Percentiles rank a stretch among this genome's conserved stretches.
phyloP scores from a whole-genome alignment of 495 filamentous ascomycete genomes.

The Aspergillus nanangensis region DNA sequence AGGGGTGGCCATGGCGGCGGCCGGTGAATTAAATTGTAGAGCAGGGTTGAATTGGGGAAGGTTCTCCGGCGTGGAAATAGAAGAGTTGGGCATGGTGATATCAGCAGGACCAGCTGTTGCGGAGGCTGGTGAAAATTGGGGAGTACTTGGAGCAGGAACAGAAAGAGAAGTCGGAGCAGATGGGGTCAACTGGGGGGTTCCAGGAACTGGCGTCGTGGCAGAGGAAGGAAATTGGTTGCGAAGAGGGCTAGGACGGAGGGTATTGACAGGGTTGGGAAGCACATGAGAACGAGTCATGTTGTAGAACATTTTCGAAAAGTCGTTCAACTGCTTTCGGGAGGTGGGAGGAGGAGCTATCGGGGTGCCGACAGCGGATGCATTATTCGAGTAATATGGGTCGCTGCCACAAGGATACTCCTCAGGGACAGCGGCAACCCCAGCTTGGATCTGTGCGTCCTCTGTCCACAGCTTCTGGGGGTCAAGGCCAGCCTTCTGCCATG shows the following conservation, averaged over 20 bases:
- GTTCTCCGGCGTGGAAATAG: slow-evolving; percentile 16
- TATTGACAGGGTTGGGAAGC: slow-evolving; percentile 17
- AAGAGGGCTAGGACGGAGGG: slow-evolving; percentile 22
- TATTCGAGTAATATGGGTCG: slow-evolving; percentile 11
- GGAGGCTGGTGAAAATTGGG: background rate
- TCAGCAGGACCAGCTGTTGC: background rate
- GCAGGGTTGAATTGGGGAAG: slow-evolving; percentile 7
- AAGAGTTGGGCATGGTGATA: background rate
- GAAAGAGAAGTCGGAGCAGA: slow-evolving; percentile 11
- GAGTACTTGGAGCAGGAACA: slow-evolving; percentile 10
- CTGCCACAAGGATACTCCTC: slow-evolving; percentile 14
- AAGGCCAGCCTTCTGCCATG: slow-evolving; percentile 46
- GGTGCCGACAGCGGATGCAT: slow-evolving; percentile 2
- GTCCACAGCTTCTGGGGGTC: slow-evolving; percentile 44
- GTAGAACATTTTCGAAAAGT: slow-evolving; percentile 38
- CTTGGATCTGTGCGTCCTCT: slow-evolving; percentile 42
- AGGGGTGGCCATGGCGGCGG: slow-evolving; percentile 4
- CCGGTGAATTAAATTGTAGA: slow-evolving; percentile 4
- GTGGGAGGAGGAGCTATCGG: background rate
- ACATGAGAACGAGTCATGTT: slow-evolving; percentile 35
- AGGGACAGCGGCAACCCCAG: slow-evolving; percentile 23
- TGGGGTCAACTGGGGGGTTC: slow-evolving; percentile 5
- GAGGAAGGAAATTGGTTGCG: slow-evolving; percentile 21
- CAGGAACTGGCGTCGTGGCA: slow-evolving; percentile 4
- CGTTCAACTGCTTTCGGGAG: slow-evolving; percentile 16